Evolutionary conservation across 495 filamentous ascomycete genomes (phyloP), one percentile per base, ranked within the genome.

Genomic region (Alectoria sarmentosa): DNA sequence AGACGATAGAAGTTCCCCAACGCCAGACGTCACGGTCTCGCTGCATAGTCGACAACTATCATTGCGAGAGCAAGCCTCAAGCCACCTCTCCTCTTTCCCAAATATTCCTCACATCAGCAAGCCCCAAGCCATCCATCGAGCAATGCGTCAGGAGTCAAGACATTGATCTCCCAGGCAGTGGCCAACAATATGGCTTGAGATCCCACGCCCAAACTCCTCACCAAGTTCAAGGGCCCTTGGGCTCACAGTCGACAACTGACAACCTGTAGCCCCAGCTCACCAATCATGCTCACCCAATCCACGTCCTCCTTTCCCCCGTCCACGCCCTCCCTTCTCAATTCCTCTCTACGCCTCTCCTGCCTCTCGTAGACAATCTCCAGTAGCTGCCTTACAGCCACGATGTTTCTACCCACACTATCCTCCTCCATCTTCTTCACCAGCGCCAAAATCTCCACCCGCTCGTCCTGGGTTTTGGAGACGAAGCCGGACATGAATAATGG

Each of bases 401-500:
- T 76, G 61, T 79, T 82, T 41, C 78, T 72, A 7, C 84, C 83
- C 64, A 83, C 76, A 38, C 81, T 81, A 41, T 79, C 73, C 23
- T 76, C 73, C 65, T 83, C 79, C 68, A 86, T 75, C 11, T 71
- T 73, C 19, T 73, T 76, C 37, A 86, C 74, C 60, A 87, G 65
- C 21, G 78, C 73, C 65, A 85, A 74, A 8, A 79, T 79, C 73
- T 77, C 73, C 66, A 74, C 74, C 70, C 85, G 83, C 14, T 80
- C 74, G 0, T 72, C 73, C 21, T 71, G 71, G 26, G 75, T 73
- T 11, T 69, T 71, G 0, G 79, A 69, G 0, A 78, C 78, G 48
- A 79, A 75, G 13, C 83, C 84, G 0, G 83, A 78, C 60, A 87
- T 77, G 70, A 86, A 86, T 0, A 86, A 69, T 0, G 84, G 83